Evolutionary conservation across 495 filamentous ascomycete species (phyloP).

Genomic region (Hyaloscypha bicolor): DNA sequence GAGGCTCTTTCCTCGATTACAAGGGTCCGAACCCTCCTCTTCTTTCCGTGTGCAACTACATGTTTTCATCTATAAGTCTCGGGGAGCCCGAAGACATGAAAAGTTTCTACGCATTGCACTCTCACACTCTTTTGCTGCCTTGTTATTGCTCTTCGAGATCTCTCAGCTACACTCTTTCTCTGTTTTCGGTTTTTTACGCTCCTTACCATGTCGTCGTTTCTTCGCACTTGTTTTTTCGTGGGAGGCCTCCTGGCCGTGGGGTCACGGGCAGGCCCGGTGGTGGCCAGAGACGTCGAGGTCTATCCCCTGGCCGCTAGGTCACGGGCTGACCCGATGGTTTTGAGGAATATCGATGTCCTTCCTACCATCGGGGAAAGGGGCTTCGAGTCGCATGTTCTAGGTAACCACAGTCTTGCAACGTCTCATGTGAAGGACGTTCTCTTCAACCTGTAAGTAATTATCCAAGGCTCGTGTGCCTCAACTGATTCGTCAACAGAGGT

Average conservation of each 20-base stretch:
- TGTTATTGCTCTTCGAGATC: slow-evolving; percentile 1
- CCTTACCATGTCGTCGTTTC: neutral
- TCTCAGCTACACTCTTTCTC: slow-evolving; percentile 17
- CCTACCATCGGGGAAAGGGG: slow-evolving; percentile 4
- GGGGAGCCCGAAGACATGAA: neutral
- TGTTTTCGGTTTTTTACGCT: neutral
- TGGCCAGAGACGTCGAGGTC: neutral
- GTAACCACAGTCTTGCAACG: slow-evolving; percentile 15
- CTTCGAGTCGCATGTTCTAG: slow-evolving; percentile 9
- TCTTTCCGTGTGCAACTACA: neutral
- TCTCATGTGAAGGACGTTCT: slow-evolving; percentile 14
- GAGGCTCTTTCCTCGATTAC: neutral
- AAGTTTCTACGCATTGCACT: slow-evolving; percentile 5
- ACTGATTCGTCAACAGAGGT: neutral
- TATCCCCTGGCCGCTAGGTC: neutral
- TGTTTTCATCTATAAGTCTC: slow-evolving; percentile 1
- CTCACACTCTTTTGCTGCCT: neutral
- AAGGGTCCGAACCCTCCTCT: neutral
- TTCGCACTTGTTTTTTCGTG: neutral
- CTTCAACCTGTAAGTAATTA: slow-evolving; percentile 13
- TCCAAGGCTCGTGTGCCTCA: neutral
- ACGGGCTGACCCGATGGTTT: slow-evolving; percentile 6
- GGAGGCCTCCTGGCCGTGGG: slow-evolving; percentile 4
- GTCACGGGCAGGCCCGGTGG: slow-evolving; percentile 12
- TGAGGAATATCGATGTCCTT: neutral